Evolutionary conservation across 208 protist genomes (phyloP).

Genomic region (Lotmaria passim): DNA sequence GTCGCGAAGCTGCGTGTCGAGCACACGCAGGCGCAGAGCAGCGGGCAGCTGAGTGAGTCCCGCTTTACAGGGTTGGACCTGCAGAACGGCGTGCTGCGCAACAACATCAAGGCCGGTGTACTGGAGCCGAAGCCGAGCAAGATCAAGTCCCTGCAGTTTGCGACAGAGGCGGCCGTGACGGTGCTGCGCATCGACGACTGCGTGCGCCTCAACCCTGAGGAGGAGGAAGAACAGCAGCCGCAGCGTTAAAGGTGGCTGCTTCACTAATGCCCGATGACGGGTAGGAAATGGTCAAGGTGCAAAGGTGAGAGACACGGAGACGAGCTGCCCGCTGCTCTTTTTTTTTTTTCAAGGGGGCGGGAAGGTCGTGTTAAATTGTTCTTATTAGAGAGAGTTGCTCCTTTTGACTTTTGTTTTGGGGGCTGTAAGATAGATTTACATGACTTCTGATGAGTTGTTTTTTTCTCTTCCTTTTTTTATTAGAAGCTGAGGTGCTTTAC

Average conservation of each 20-base stretch:
- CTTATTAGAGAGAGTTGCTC: not conserved
- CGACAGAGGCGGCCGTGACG: conserved; percentile 99
- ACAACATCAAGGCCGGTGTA: conserved; percentile 98
- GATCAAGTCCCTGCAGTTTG: conserved; percentile 99
- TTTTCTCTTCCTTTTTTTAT: not conserved
- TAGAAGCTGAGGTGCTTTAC: not conserved
- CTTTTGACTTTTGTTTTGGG: not conserved
- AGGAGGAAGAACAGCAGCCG: conserved; percentile 62
- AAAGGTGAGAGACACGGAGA: conserved; percentile 2
- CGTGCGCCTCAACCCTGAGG: conserved; percentile 96
- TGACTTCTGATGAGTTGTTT: not conserved
- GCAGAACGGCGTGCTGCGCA: conserved; percentile 92
- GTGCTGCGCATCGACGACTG: conserved; percentile 99
- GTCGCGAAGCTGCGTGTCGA: conserved; percentile 97
- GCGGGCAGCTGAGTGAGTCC: conserved; percentile 37
- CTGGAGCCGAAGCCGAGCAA: conserved; percentile 99
- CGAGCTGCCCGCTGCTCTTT: not conserved
- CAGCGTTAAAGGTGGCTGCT: conserved; percentile 22
- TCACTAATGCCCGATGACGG: no score
- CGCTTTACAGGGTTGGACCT: conserved; percentile 96
- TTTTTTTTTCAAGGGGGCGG: conserved; percentile 8
- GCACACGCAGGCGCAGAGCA: conserved; percentile 90
- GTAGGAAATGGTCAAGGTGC: not conserved
- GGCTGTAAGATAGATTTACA: not conserved
- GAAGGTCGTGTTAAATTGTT: no score